Percentiles rank a stretch among this genome's conserved stretches.
These are phyloP conservation scores for Monosporascus sp. DNA, from an alignment of 2,329 filamentous ascomycete genomes.

Conservation along the genomic window DNA sequence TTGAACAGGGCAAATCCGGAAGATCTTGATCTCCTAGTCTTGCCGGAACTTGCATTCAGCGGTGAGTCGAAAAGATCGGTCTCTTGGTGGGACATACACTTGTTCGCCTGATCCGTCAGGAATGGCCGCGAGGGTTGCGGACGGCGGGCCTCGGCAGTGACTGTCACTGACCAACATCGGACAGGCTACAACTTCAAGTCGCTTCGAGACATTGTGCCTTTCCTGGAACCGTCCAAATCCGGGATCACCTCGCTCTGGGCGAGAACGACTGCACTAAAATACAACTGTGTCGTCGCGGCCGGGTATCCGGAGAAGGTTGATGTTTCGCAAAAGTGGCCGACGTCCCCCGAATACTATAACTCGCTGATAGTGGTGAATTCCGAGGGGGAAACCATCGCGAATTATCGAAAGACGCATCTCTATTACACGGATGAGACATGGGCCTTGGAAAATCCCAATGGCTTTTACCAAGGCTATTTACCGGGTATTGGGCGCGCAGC, in stretches of 20 bases:
- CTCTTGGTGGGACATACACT: too few species aligned
- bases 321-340: slow-evolving; percentile 42
- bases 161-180: too few species aligned
- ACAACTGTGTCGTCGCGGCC: slow-evolving; percentile 62
- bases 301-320: slow-evolving; percentile 72
- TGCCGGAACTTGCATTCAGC: slow-evolving; percentile 73
- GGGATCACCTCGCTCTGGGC: slow-evolving; percentile 72
- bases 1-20: slow-evolving; percentile 46
- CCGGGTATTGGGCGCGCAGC: slow-evolving; percentile 45
- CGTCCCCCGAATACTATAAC: slow-evolving; percentile 37
- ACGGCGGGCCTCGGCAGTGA: too few species aligned
- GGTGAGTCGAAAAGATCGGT: slow-evolving; percentile 39
- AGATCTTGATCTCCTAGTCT: slow-evolving; percentile 63
- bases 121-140: too few species aligned
- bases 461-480: slow-evolving; percentile 44
- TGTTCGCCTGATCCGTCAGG: too few species aligned
- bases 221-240: slow-evolving; percentile 59
- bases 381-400: slow-evolving; percentile 47
- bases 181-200: slow-evolving; percentile 74
- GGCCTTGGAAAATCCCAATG: slow-evolving; percentile 49
- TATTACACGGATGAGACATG: slow-evolving; percentile 58
- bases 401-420: slow-evolving; percentile 56
- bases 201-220: slow-evolving; percentile 60
- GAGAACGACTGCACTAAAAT: slow-evolving; percentile 56
- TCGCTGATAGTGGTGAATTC: slow-evolving; percentile 43